A percentile compares a stretch with the other conserved stretches of the same genome.
Evolutionary conservation across 2,329 filamentous ascomycete genomes (phyloP).

Genomic region (Incumbomyces delicatus): DNA sequence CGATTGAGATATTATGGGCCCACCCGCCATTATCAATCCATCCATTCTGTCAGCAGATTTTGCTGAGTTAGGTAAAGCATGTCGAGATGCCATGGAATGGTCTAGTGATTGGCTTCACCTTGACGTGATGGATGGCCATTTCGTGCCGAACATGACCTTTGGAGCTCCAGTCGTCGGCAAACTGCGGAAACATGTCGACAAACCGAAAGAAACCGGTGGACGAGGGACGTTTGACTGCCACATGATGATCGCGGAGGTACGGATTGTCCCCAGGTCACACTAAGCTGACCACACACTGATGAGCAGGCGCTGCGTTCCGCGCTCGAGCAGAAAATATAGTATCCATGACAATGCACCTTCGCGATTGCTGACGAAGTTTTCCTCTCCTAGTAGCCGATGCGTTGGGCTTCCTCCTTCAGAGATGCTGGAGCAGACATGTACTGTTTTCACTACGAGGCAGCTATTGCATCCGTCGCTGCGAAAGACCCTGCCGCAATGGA

Average conservation of each 20-base stretch:
- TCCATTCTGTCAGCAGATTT: constrained; percentile 99
- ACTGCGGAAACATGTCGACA: constrained; percentile 76
- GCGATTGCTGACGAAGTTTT: neutral
- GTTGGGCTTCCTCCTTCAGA: constrained; percentile 94
- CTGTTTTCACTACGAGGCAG: constrained; percentile 99
- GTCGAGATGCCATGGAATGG: constrained; percentile 71
- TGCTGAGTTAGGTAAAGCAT: constrained; percentile 75
- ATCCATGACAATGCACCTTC: too few relatives aligned
- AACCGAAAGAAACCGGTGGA: constrained; percentile 58
- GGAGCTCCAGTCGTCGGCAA: constrained; percentile 91
- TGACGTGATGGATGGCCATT: constrained; percentile 98
- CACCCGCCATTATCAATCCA: constrained; percentile 86
- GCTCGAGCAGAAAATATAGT: too few relatives aligned
- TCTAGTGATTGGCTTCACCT: constrained; percentile 91
- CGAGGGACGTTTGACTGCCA: constrained; percentile 97
- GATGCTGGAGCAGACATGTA: constrained; percentile 95
- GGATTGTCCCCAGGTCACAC: constrained; percentile 14
- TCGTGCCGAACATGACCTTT: constrained; percentile 97
- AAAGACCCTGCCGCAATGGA: constrained; percentile 63
- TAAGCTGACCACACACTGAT: neutral
- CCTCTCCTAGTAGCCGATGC: constrained; percentile 61
- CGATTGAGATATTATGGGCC: constrained; percentile 54
- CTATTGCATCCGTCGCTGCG: constrained; percentile 70
- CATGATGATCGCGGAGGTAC: constrained; percentile 98
- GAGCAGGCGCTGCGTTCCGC: neutral